Percentiles rank a stretch among this genome's conserved stretches.
Evolutionary conservation across 495 filamentous ascomycete genomes (phyloP).

Genomic region (Neurospora africana): DNA sequence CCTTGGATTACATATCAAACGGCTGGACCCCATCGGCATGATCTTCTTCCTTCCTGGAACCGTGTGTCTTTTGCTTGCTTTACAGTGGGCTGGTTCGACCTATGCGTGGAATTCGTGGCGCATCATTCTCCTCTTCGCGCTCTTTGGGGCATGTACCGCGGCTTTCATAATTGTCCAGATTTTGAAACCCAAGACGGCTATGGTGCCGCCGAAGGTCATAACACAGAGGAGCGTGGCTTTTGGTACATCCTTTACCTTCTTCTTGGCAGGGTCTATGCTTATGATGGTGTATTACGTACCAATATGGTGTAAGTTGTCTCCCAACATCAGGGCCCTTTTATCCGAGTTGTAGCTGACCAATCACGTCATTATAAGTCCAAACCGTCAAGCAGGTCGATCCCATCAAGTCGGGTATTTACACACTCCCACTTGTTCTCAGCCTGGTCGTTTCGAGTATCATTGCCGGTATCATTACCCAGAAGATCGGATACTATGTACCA

Average conservation of each 20-base stretch:
- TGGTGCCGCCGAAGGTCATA: conserved; percentile 62
- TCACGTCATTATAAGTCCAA: conserved; percentile 53
- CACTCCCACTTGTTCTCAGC: conserved; percentile 47
- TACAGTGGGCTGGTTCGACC: conserved; percentile 76
- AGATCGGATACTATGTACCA: conserved; percentile 59
- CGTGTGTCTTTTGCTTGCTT: conserved; percentile 61
- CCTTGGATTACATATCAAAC: conserved; percentile 33
- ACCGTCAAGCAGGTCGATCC: conserved; percentile 50
- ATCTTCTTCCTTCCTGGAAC: conserved; percentile 61
- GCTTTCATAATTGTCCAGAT: conserved; percentile 58
- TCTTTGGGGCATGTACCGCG: conserved; percentile 51
- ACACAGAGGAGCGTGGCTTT: conserved; percentile 62
- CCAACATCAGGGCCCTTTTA: conserved; percentile 6
- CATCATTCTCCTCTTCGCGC: conserved; percentile 57
- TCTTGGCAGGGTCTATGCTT: conserved; percentile 56
- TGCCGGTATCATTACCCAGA: conserved; percentile 42
- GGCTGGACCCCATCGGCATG: conserved; percentile 62
- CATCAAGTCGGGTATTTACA: conserved; percentile 48
- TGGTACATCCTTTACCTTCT: conserved; percentile 47
- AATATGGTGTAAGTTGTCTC: conserved; percentile 58
- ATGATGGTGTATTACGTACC: conserved; percentile 58
- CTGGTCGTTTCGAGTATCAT: conserved; percentile 37
- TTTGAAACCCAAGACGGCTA: conserved; percentile 60
- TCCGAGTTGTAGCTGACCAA: conserved; percentile 32
- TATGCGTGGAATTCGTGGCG: conserved; percentile 58